Base-by-base conservation (phyloP, 2,329 filamentous ascomycete genomes). In the Arthroderma sp. region DNA sequence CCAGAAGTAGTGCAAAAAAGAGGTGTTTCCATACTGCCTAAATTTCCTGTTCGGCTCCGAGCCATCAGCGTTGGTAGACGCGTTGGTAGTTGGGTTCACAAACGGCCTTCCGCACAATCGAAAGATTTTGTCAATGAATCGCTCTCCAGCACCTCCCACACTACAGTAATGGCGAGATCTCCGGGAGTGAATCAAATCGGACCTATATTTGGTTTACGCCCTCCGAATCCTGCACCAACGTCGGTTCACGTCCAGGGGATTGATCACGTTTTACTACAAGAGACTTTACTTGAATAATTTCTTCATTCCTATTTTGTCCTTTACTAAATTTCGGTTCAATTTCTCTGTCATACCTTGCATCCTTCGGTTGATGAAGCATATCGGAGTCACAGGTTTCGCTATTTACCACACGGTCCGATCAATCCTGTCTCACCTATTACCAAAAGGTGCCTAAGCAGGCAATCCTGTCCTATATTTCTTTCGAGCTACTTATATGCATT, bases 181-280 rank as follows among this genome's bases (percentile, higher is more conserved):
- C 75, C 83, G 1, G 85, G 85, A 0, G 86, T 91, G 57, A 91
- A 91, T 55, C 85, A 89, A 58, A 72, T 76, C 1, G 85, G 85
- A 0, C 72, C 77, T 0, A 81, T 91, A 37, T 77, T 82, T 0
- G 84, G 85, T 0, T 82, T 89, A 51, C 70, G 77, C 63, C 56
- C 74, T 64, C 61, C 75, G 61, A 56, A 74, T 64, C 60, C 69
- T 61, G 32, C 75, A 1, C 73, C 76, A 2, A 69, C 72, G 32
- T 73, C 72, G 48, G 73, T 83, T 7, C 71, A 74, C 10, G 68
- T 80, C 0, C 71, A 75, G 28, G 63, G 62, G 1, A 59, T 84
- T 22, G 78, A 84, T 56, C 68, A 70, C 32, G 72, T 76, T 36
- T 75, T 78, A 6, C 57, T 86, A 53, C 68, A 67, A 49, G 78